Evolutionary conservation across 306 rosid species (phyloP), one percentile per base, ranked within the genome.

Genomic region (Pachyrhizus erosus): DNA sequence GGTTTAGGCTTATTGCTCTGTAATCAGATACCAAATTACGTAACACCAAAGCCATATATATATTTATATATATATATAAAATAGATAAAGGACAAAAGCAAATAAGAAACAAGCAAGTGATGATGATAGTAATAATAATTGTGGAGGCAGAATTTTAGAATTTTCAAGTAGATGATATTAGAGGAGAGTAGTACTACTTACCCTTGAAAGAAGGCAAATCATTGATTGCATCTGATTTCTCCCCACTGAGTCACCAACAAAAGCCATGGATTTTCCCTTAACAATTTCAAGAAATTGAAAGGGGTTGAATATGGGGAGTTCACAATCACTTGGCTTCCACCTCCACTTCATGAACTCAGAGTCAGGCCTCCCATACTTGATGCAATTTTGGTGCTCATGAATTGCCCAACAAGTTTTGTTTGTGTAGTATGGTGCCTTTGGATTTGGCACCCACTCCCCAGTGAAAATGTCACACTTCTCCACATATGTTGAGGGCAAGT

Each of bases 201-300:
- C 92, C 71, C 83, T 84, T 34, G 90, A 80, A 18, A 89, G 83
- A 3, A 92, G 91, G 86, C 96, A 94, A n/a, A 94, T 89, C 91
- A 91, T 70, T 5, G 93, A 90, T 67, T 89, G 91, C 96, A 92
- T 91, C 74, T 95, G 98, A 73, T 95, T 95, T 78, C 98, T 89
- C 0, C 91, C 97, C 15, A 95, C 91, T 13, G 98, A 93, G 78
- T 95, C 98, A 42, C 98, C 97, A 71, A 95, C 89, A 84, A 95
- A 95, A 67, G 98, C 98, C 90, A 95, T 76, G 14, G 98, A 86
- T 75, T 93, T 91, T 1, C 88, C 98, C 55, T 90, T 88, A 8
- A 95, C 84, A 46, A 95, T 58, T 27, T 93, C 91, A 0, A 95
- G 85, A 37, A 95, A 95, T 78, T 91, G 93, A 21, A 91, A 87